Base-by-base conservation (phyloP, 768 basidiomycete species). In the Megacollybia marginata region DNA sequence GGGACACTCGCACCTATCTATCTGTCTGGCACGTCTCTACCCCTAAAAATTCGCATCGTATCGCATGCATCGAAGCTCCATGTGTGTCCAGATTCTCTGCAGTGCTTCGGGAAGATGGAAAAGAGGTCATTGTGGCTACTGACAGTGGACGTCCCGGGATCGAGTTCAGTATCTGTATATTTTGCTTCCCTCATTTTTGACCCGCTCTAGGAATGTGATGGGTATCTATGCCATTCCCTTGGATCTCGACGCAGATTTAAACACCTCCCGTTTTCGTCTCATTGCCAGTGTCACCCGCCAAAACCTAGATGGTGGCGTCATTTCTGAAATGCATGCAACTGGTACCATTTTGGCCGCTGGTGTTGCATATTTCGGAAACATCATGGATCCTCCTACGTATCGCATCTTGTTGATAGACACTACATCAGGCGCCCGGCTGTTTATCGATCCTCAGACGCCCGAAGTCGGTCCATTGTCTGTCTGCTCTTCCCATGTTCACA, bases 21-120 rank as follows among this genome's bases (percentile, higher is more conserved):
- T 57, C 51, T 54, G 43, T 42, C 48, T 38, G 64, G 64, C 58
- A 57, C 44, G 49, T 57, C 33, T 23, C 47, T 13, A 44, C 28
- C 53, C 48, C 36, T 44, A 48, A 58, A 49, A 36, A 55, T 34
- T 53, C 59, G 47, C 33, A 34, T 10, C 42, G 36, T 20, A 16
- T 49, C 38, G 42, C 51, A 33, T 48, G 42, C 10, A 35, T 55
- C 15, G 52, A 55, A 34, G 47, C 46, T 19, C 51, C 38, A n/a
- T 42, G 42, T 19, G 40, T 40, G 45, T 40, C 54, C 7, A 48
- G 38, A 44, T 52, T 55, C 33, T 32, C 54, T n/a, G 54, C 52
- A 2, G n/a, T 46, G 12, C 36, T 52, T 20, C 51, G 57, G 9
- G 49, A 51, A 9, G 52, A 55, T 42, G 44, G 53, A 42, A 47